These are phyloP conservation scores for Themeda triandra DNA, from an alignment of 176 grass and related monocot species.

Conservation along the genomic window DNA sequence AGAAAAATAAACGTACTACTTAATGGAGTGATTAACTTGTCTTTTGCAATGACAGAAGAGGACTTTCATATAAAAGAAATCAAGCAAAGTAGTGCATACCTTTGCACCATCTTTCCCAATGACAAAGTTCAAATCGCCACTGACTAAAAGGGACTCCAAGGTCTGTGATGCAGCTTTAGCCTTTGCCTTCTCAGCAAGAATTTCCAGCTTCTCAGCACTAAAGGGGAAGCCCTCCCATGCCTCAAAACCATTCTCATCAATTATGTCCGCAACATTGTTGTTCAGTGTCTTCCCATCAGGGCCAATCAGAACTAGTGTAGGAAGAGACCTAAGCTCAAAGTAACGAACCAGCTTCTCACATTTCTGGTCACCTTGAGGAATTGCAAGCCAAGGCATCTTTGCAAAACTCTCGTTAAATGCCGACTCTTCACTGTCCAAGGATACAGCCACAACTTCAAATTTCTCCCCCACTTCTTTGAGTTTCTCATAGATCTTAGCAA, in stretches of 20 bases:
- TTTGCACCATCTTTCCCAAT: constrained; percentile 47
- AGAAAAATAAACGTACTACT: background rate
- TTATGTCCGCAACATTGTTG: constrained; percentile 52
- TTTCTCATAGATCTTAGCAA: constrained; percentile 65
- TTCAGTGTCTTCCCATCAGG: constrained; percentile 81
- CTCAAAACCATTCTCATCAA: constrained; percentile 65
- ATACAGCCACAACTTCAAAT: constrained; percentile 77
- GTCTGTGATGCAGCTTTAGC: constrained; percentile 63
- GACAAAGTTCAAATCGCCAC: constrained; percentile 56
- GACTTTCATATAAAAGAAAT: background rate
- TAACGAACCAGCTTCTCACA: constrained; percentile 61
- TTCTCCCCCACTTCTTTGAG: constrained; percentile 67
- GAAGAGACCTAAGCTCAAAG: constrained; percentile 62
- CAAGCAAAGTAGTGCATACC: constrained; percentile 41
- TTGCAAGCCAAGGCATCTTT: constrained; percentile 71
- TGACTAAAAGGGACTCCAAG: constrained; percentile 71
- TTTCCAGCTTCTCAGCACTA: constrained; percentile 59
- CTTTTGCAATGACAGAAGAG: background rate
- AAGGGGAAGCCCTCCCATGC: constrained; percentile 84
- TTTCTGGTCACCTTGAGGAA: constrained; percentile 67
- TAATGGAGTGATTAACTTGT: background rate
- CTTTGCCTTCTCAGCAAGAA: constrained; percentile 59
- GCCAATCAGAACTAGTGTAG: constrained; percentile 73
- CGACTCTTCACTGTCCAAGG: constrained; percentile 48
- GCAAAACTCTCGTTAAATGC: constrained; percentile 43